Evolutionary conservation across 1,284 basidiomycete species (phyloP).

Genomic region (Pseudozyma tsukubaensis): DNA sequence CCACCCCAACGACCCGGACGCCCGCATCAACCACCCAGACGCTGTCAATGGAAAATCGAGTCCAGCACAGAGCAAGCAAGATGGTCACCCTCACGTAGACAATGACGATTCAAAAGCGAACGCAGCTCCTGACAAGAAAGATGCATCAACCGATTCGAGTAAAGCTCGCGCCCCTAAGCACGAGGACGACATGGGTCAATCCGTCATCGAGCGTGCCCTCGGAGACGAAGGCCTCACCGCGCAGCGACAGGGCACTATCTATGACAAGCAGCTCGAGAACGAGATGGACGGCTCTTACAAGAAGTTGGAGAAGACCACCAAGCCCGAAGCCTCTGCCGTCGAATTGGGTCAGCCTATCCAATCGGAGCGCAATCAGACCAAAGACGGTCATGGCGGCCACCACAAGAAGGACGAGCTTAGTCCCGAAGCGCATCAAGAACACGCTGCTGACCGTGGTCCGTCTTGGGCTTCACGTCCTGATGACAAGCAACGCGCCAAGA

Average conservation of each 20-base stretch:
- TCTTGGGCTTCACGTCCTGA: conserved; percentile 58
- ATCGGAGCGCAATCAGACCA: conserved; percentile 31
- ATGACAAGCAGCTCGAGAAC: conserved; percentile 41
- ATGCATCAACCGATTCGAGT: conserved; percentile 2
- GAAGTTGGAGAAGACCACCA: conserved; percentile 27
- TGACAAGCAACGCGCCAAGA: conserved; percentile 55
- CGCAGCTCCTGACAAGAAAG: neutral
- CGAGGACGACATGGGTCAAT: conserved; percentile 41
- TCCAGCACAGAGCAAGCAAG: neutral
- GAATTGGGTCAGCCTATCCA: conserved; percentile 38
- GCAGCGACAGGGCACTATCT: conserved; percentile 37
- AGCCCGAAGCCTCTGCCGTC: conserved; percentile 27
- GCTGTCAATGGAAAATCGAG: conserved; percentile 17
- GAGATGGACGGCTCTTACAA: conserved; percentile 44
- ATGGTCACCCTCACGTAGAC: neutral
- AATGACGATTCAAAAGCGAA: neutral
- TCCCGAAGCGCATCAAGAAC: conserved; percentile 28
- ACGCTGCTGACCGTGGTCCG: conserved; percentile 50
- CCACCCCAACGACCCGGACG: conserved; percentile 46
- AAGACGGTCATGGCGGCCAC: conserved; percentile 4
- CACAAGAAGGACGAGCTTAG: conserved; percentile 5
- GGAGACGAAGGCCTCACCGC: conserved; percentile 42
- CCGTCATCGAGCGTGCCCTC: conserved; percentile 45
- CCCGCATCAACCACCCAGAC: conserved; percentile 46
- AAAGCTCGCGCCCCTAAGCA: conserved; percentile 1